Conservation (phyloP, 768 basidiomycete genomes). For the Collybia mongolica region DNA sequence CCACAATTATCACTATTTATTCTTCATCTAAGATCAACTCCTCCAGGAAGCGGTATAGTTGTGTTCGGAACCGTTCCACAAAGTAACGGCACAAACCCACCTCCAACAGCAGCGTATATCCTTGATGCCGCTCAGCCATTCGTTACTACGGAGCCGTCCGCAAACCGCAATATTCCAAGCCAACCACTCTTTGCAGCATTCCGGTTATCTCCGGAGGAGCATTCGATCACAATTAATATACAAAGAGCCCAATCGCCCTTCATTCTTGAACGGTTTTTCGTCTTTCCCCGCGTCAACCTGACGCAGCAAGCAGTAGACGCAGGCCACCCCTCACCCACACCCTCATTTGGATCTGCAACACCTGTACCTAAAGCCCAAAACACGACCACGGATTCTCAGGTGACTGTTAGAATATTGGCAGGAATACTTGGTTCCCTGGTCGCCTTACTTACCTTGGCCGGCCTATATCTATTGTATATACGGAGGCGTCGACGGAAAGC, state of each 20-base stretch:
- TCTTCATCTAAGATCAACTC: not conserved
- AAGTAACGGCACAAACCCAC: conserved; percentile 30
- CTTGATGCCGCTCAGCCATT: conserved; percentile 33
- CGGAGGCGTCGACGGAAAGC: conserved; percentile 9
- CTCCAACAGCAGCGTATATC: conserved; percentile 39
- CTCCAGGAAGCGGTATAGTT: conserved; percentile 42
- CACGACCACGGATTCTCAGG: not conserved
- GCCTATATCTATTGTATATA: conserved; percentile 13
- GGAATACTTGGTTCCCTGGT: conserved; percentile 23
- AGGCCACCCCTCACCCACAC: not conserved
- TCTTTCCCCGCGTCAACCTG: conserved; percentile 23
- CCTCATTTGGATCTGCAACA: not conserved
- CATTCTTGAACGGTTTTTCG: conserved; percentile 37
- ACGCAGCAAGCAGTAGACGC: conserved; percentile 2
- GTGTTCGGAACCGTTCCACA: conserved; percentile 44
- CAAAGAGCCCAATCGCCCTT: conserved; percentile 33
- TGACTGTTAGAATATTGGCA: conserved; percentile 21
- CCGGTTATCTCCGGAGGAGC: conserved; percentile 24
- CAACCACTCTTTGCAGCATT: conserved; percentile 42
- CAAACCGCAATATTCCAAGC: conserved; percentile 26
- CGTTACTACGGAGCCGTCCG: conserved; percentile 34
- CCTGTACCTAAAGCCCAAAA: not conserved
- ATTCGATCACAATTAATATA: conserved; percentile 39
- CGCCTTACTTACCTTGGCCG: conserved; percentile 13
- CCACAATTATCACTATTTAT: not conserved